Evolutionary conservation across 192 early-diverging fungal species (phyloP).

Genomic region (Gamsiella multidivaricata): DNA sequence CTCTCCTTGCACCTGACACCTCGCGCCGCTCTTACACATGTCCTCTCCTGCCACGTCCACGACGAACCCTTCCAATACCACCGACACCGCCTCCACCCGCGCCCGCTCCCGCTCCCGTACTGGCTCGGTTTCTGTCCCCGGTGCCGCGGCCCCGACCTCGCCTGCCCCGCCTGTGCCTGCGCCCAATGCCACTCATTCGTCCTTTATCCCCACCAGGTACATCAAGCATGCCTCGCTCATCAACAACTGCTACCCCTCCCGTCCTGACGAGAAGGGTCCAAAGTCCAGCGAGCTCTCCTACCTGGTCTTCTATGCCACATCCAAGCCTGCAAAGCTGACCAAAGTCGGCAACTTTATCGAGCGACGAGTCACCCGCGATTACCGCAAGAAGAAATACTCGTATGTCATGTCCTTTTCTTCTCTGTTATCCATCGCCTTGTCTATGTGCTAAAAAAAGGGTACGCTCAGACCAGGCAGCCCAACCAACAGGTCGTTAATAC

Average conservation of each 20-base stretch:
- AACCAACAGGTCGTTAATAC: not conserved
- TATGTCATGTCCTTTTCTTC: constrained; percentile 54
- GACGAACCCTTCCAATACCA: constrained; percentile 16
- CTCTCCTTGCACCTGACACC: not conserved
- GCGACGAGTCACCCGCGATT: constrained; percentile 73
- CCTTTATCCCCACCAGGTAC: constrained; percentile 63
- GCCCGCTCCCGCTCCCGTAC: constrained; percentile 40
- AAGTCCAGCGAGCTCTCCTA: constrained; percentile 86
- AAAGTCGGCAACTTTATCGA: constrained; percentile 90
- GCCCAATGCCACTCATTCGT: constrained; percentile 44
- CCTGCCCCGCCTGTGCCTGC: constrained; percentile 35
- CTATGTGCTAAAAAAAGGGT: constrained; percentile 2
- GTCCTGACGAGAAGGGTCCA: constrained; percentile 74
- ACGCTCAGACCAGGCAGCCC: not conserved
- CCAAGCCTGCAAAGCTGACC: constrained; percentile 88
- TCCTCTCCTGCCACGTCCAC: constrained; percentile 8
- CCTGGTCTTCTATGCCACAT: constrained; percentile 87
- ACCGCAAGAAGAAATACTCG: constrained; percentile 66
- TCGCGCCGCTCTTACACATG: not conserved
- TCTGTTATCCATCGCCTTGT: not conserved
- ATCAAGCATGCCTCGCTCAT: constrained; percentile 82
- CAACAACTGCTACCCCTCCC: constrained; percentile 77
- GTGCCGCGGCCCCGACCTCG: constrained; percentile 3
- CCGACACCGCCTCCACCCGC: constrained; percentile 9
- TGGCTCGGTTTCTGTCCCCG: constrained; percentile 30